Evolutionary conservation across 2,329 filamentous ascomycete species (phyloP).

Genomic region (Davidsoniella australis): DNA sequence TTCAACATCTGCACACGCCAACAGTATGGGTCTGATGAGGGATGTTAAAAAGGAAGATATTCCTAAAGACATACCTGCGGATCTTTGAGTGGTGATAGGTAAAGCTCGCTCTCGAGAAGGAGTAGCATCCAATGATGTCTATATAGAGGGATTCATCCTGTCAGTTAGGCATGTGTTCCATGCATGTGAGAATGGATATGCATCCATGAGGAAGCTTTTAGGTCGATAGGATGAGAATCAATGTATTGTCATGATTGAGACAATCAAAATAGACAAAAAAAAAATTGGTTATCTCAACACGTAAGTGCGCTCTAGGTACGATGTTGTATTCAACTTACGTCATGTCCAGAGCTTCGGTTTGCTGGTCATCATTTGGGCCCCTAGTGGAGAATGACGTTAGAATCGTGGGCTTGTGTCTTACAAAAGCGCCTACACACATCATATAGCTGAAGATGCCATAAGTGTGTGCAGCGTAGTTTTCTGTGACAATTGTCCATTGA

Average conservation of each 20-base stretch:
- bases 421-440: too few relatives aligned
- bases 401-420: not conserved
- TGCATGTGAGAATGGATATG: too few relatives aligned
- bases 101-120: conserved; percentile 15
- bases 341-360: conserved; percentile 14
- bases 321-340: conserved; percentile 10
- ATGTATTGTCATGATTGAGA: too few relatives aligned
- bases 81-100: conserved; percentile 16
- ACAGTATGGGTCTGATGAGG: too few relatives aligned
- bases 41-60: too few relatives aligned
- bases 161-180: too few relatives aligned
- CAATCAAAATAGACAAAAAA: too few relatives aligned
- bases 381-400: conserved; percentile 1
- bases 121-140: conserved; percentile 17
- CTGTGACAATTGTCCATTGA: not conserved
- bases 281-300: not conserved
- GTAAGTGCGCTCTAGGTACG: not conserved
- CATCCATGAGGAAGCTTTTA: too few relatives aligned
- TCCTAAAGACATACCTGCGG: conserved; percentile 11
- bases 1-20: too few relatives aligned
- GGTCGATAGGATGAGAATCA: too few relatives aligned
- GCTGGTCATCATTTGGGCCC: conserved; percentile 13
- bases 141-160: not conserved
- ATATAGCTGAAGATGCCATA: too few relatives aligned
- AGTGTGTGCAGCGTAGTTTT: not conserved